These are phyloP conservation scores for Candida adriatica DNA, from an alignment of 805 yeast genomes.

Conservation along the genomic window DNA sequence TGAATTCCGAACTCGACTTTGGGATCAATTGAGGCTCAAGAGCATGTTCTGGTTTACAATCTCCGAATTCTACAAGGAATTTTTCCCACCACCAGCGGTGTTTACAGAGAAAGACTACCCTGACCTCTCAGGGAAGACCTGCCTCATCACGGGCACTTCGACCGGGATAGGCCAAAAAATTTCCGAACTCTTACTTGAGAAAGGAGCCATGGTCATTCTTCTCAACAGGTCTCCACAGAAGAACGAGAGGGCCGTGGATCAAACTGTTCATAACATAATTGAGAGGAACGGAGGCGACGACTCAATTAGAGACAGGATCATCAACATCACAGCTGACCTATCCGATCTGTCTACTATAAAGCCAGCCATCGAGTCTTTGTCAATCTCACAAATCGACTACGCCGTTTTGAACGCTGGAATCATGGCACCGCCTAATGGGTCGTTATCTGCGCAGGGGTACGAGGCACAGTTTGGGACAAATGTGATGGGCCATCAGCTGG, in stretches of 20 bases:
- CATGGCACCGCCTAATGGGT: slow-evolving; percentile 31
- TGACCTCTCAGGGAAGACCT: slow-evolving; percentile 20
- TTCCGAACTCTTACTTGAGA: slow-evolving; percentile 24
- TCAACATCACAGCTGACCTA: too few relatives aligned
- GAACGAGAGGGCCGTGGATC: slow-evolving; percentile 24
- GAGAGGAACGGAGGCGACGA: slow-evolving; percentile 11
- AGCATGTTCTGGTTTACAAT: slow-evolving; percentile 1
- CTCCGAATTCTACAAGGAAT: slow-evolving; percentile 1
- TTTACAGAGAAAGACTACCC: slow-evolving; percentile 20
- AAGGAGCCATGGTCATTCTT: slow-evolving; percentile 30
- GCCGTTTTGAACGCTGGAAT: slow-evolving; percentile 41
- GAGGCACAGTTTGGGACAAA: slow-evolving; percentile 43
- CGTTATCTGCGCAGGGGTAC: slow-evolving; percentile 35
- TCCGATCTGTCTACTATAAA: slow-evolving; percentile 36
- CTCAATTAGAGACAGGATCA: slow-evolving; percentile 20
- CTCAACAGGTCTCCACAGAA: slow-evolving; percentile 31
- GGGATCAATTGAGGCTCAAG: background rate
- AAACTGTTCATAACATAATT: slow-evolving; percentile 19
- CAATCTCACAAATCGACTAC: slow-evolving; percentile 28
- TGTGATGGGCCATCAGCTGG: slow-evolving; percentile 38
- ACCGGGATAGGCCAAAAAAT: slow-evolving; percentile 30
- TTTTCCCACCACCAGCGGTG: background rate
- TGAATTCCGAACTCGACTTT: too few relatives aligned
- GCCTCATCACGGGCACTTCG: slow-evolving; percentile 28
- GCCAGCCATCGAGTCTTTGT: slow-evolving; percentile 27